phyloP scores from a whole-genome alignment of 345 rosid species.

The Hibiscus mutabilis region DNA sequence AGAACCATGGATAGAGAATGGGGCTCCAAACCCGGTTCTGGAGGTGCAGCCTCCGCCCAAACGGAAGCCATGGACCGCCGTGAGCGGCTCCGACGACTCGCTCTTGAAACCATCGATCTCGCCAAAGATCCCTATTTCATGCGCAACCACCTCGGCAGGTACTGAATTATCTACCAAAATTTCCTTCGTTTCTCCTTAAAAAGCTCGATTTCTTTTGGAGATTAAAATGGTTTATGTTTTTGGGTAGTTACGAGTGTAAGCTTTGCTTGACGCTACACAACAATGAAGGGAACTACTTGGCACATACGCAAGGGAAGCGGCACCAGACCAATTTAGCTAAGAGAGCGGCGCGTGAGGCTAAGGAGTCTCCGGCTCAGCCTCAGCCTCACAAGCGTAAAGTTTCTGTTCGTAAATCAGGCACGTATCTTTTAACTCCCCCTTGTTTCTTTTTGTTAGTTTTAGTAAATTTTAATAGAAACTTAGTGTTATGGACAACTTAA shows the following conservation, averaged over 20 bases:
- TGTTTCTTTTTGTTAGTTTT: not conserved
- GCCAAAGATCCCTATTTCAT: slow-evolving; percentile 97
- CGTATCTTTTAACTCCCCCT: not conserved
- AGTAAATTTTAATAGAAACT: not conserved
- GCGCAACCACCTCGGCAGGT: slow-evolving; percentile 99
- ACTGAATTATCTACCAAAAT: not conserved
- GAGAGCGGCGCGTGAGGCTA: slow-evolving; percentile 96
- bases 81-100: slow-evolving; percentile 95
- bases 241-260: slow-evolving; percentile 89
- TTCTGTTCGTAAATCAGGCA: slow-evolving; percentile 69
- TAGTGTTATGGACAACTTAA: not conserved
- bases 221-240: not conserved
- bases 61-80: slow-evolving; percentile 97
- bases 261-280: slow-evolving; percentile 92
- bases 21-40: slow-evolving; percentile 98
- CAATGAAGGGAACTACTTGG: slow-evolving; percentile 99
- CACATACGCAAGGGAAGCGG: slow-evolving; percentile 94
- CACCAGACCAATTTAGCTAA: slow-evolving; percentile 96
- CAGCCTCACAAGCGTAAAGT: slow-evolving; percentile 89
- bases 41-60: slow-evolving; percentile 97
- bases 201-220: not conserved
- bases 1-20: slow-evolving; percentile 80
- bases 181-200: not conserved
- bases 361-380: slow-evolving; percentile 83
- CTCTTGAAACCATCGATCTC: slow-evolving; percentile 92